These are phyloP conservation scores for Sclerotiophoma versabilis DNA, from an alignment of 2,329 filamentous ascomycete genomes.

Conservation along the genomic window DNA sequence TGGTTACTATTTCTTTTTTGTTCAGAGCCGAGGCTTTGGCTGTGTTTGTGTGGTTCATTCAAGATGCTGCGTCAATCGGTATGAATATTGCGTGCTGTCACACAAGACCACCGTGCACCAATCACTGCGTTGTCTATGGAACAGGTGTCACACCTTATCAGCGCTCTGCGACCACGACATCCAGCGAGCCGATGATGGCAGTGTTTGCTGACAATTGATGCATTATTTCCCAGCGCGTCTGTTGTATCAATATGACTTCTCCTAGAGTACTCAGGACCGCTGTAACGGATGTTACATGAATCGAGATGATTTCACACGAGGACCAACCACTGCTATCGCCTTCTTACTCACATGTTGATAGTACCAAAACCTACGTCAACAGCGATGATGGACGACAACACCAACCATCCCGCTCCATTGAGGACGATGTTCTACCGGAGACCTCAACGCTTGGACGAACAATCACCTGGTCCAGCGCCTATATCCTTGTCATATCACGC, in stretches of 20 bases:
- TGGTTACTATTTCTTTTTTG: background rate
- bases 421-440: slow-evolving; percentile 67
- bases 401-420: slow-evolving; percentile 47
- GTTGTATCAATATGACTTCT: background rate
- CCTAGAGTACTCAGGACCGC: background rate
- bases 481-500: slow-evolving; percentile 71
- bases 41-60: background rate
- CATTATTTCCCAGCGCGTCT: slow-evolving; percentile 1
- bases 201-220: slow-evolving; percentile 37
- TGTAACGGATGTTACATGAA: background rate
- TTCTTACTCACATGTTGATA: slow-evolving; percentile 22
- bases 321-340: slow-evolving; percentile 34
- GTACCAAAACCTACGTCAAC: slow-evolving; percentile 24
- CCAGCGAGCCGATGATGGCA: slow-evolving; percentile 21
- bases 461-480: slow-evolving; percentile 68
- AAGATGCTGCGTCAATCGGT: slow-evolving; percentile 3
- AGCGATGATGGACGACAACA: slow-evolving; percentile 26
- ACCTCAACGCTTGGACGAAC: slow-evolving; percentile 65
- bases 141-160: slow-evolving; percentile 9
- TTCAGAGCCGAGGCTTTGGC: background rate
- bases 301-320: slow-evolving; percentile 23
- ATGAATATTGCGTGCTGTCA: slow-evolving; percentile 15
- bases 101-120: slow-evolving; percentile 3
- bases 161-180: slow-evolving; percentile 9
- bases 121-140: slow-evolving; percentile 5